phyloP scores from a whole-genome alignment of 345 rosid genomes.

The Psidium friedrichsthalianum region DNA sequence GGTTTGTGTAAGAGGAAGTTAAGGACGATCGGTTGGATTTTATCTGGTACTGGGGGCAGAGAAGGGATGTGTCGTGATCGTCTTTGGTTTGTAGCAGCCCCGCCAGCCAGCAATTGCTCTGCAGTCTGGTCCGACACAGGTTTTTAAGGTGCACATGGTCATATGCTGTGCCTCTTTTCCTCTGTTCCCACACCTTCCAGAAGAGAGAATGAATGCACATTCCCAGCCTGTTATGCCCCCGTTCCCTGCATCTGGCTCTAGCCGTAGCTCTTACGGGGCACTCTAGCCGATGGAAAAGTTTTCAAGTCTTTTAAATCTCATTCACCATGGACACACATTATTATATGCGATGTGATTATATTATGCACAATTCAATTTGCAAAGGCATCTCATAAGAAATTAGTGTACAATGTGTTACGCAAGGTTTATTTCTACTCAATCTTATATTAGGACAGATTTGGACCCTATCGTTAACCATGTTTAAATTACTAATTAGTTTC shows the following conservation, averaged over 20 bases:
- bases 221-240: background rate
- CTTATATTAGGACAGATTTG: too few relatives aligned
- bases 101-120: background rate
- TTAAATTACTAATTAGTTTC: too few relatives aligned
- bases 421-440: too few relatives aligned
- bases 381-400: too few relatives aligned
- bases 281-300: too few relatives aligned
- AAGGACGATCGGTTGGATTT: conserved; percentile 3
- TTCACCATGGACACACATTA: too few relatives aligned
- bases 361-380: too few relatives aligned
- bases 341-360: too few relatives aligned
- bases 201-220: background rate
- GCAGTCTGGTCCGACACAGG: background rate
- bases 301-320: too few relatives aligned
- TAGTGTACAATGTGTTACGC: too few relatives aligned
- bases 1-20: conserved; percentile 17
- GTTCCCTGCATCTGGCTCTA: background rate
- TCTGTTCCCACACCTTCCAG: background rate
- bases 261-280: background rate
- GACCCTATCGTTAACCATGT: too few relatives aligned
- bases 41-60: background rate
- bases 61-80: background rate
- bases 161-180: background rate
- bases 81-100: background rate
- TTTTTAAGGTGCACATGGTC: background rate